Percentiles rank a stretch among this genome's conserved stretches.
phyloP scores from a whole-genome alignment of 805 yeast genomes.

The Pichia californica region DNA sequence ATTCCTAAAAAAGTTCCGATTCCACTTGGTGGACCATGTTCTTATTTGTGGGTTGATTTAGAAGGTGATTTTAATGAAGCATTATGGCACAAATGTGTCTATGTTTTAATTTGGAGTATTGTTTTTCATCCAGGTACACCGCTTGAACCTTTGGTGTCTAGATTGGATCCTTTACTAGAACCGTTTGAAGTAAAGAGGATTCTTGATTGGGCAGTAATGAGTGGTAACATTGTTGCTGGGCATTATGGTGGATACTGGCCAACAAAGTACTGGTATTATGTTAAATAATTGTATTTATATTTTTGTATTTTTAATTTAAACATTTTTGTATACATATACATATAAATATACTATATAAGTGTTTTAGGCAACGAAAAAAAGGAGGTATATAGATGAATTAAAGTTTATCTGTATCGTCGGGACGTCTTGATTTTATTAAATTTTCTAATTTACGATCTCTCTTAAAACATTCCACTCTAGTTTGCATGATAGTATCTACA shows the following conservation, averaged over 20 bases:
- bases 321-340: no score
- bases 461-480: slow-evolving; percentile 11
- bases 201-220: slow-evolving; percentile 40
- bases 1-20: slow-evolving; percentile 31
- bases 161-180: slow-evolving; percentile 29
- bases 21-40: slow-evolving; percentile 57
- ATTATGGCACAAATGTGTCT: slow-evolving; percentile 55
- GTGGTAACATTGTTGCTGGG: slow-evolving; percentile 32
- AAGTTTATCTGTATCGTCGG: slow-evolving; percentile 9
- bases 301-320: background rate
- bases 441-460: slow-evolving; percentile 9
- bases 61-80: slow-evolving; percentile 50
- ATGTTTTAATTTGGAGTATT: slow-evolving; percentile 39
- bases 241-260: slow-evolving; percentile 38
- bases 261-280: slow-evolving; percentile 37
- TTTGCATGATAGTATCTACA: slow-evolving; percentile 15
- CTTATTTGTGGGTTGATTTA: slow-evolving; percentile 67
- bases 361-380: background rate
- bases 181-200: slow-evolving; percentile 33
- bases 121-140: slow-evolving; percentile 52
- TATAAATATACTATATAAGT: no score
- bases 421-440: slow-evolving; percentile 2
- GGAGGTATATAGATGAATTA: background rate
- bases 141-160: slow-evolving; percentile 17
- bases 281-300: background rate